These are phyloP conservation scores for Erigeron canadensis DNA, from an alignment of 129 eudicot genomes.

Conservation along the genomic window DNA sequence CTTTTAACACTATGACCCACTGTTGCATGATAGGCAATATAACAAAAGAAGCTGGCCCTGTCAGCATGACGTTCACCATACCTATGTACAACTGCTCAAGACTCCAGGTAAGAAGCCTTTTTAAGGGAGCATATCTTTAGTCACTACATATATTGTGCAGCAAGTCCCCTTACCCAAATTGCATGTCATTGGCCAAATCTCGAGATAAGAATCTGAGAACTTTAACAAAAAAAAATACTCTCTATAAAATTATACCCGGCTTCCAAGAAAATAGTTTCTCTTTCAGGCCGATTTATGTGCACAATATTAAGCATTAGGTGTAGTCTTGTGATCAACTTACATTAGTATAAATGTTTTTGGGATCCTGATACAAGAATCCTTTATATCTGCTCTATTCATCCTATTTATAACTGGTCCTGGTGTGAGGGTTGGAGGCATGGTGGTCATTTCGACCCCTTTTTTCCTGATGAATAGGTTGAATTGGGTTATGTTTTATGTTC, in stretches of 20 bases:
- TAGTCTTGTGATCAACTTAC: not conserved
- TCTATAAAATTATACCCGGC: not conserved
- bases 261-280: not conserved
- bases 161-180: not conserved
- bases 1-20: constrained; percentile 2
- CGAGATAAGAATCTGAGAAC: not conserved
- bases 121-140: constrained; percentile 4
- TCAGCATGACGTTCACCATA: constrained; percentile 92
- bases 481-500: not conserved
- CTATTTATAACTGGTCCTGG: too few species aligned
- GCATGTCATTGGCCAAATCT: not conserved
- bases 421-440: not conserved
- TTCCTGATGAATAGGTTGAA: not conserved
- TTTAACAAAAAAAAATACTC: not conserved
- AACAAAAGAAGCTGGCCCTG: constrained; percentile 98
- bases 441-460: not conserved
- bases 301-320: not conserved
- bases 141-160: not conserved
- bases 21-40: constrained; percentile 57
- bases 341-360: not conserved
- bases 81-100: constrained; percentile 95
- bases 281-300: not conserved
- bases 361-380: constrained; percentile 2
- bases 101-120: constrained; percentile 61
- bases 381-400: too few species aligned